A percentile compares a stretch with the other conserved stretches of the same genome.
Conservation (phyloP, 129 eudicot species). For the Arctium lappa region DNA sequence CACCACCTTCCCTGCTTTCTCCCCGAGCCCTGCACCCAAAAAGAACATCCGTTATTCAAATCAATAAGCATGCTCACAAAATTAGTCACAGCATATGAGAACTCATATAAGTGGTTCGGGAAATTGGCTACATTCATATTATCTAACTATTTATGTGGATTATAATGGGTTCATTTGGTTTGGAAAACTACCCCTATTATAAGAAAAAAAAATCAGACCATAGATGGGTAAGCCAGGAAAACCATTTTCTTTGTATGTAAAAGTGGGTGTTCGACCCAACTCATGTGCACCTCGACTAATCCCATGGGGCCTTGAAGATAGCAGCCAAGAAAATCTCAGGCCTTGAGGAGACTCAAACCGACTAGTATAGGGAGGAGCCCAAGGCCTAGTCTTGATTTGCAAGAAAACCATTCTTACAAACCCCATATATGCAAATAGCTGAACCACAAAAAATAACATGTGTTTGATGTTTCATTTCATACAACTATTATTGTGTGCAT, state of each 20-base stretch:
- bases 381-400: neutral
- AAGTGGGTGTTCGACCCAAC: too few relatives aligned
- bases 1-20: conserved; percentile 40
- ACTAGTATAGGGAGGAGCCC: too few relatives aligned
- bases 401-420: neutral
- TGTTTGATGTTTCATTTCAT: neutral
- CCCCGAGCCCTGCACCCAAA: conserved; percentile 37
- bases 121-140: neutral
- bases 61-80: neutral
- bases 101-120: neutral
- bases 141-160: too few relatives aligned
- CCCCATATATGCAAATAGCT: neutral
- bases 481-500: neutral
- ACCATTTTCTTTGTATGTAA: too few relatives aligned
- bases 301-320: too few relatives aligned
- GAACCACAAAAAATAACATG: neutral
- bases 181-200: too few relatives aligned
- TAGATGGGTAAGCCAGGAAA: too few relatives aligned
- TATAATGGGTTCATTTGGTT: too few relatives aligned
- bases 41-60: neutral
- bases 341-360: too few relatives aligned
- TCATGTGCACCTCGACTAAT: too few relatives aligned
- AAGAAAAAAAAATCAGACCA: too few relatives aligned
- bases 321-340: too few relatives aligned
- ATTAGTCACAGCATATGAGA: neutral